A percentile compares a stretch with the other conserved stretches of the same genome.
Evolutionary conservation across 345 rosid genomes (phyloP).

Genomic region (Citrus reticulata): DNA sequence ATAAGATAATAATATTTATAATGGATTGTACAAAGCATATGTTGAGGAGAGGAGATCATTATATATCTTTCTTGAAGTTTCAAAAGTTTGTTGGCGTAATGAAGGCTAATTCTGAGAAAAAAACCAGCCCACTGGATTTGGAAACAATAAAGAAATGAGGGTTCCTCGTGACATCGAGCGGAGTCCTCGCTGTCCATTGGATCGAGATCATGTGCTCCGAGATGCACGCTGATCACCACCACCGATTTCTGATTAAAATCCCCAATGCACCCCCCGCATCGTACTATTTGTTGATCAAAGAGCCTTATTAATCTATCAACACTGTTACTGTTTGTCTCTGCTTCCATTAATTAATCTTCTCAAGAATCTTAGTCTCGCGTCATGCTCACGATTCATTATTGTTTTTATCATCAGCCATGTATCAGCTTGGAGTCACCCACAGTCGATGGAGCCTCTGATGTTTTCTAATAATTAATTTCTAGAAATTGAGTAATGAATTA

Average conservation of each 20-base stretch:
- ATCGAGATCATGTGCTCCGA: constrained; percentile 48
- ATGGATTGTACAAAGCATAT: constrained; percentile 11
- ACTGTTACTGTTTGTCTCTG: background rate
- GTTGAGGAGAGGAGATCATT: constrained; percentile 5
- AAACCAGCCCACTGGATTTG: constrained; percentile 16
- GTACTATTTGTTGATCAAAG: background rate
- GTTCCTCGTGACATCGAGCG: constrained; percentile 29
- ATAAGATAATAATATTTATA: constrained; percentile 2
- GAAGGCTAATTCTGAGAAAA: background rate
- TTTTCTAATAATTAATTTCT: background rate
- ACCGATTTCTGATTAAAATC: background rate
- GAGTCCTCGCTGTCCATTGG: constrained; percentile 40
- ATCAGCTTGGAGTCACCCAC: background rate
- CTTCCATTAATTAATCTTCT: background rate
- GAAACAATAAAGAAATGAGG: constrained; percentile 20
- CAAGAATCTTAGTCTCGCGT: background rate
- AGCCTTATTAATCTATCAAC: background rate
- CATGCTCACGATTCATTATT: background rate
- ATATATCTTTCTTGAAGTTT: constrained; percentile 28
- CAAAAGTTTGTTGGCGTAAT: background rate
- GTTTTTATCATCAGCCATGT: background rate
- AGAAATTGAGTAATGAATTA: background rate
- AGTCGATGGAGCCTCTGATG: background rate
- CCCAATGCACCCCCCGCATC: background rate
- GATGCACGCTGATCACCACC: constrained; percentile 39